These are phyloP conservation scores for Globisporangium recalcitrans DNA, from an alignment of 352 stramenopile genomes.

Conservation along the genomic window DNA sequence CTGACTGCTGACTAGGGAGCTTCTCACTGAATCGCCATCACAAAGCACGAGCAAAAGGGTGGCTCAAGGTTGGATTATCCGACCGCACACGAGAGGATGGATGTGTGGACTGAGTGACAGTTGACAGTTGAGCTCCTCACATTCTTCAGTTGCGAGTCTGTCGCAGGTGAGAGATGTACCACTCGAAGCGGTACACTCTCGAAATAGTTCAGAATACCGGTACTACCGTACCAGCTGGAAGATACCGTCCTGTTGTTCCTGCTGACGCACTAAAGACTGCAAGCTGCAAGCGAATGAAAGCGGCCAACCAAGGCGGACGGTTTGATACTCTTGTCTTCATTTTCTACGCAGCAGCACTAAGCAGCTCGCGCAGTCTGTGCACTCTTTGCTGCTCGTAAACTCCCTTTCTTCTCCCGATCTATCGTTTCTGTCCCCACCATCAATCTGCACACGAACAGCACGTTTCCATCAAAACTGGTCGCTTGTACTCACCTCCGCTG, in stretches of 20 bases:
- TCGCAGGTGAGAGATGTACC: neutral
- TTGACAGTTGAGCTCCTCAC: neutral
- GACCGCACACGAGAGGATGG: no score
- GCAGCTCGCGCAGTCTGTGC: no score
- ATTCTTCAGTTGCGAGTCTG: neutral
- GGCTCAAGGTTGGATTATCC: no score
- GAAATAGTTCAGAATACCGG: neutral
- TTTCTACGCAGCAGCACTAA: no score
- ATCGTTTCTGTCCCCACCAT: neutral
- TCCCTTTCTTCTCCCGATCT: no score
- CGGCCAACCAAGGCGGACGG: no score
- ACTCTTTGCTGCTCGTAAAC: no score
- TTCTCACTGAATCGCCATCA: no score
- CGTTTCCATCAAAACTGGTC: neutral
- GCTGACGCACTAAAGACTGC: neutral
- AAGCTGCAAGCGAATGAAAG: neutral
- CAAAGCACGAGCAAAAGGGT: no score
- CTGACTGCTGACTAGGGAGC: no score
- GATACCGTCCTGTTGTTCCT: no score
- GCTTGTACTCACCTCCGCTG: slow-evolving; percentile 5
- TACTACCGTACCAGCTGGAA: neutral
- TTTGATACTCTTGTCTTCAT: no score
- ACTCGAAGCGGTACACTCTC: neutral
- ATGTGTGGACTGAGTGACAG: neutral
- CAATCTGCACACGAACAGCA: neutral